Base-by-base conservation (phyloP, 1,139 yeast genomes). In the Pichia sp. region DNA sequence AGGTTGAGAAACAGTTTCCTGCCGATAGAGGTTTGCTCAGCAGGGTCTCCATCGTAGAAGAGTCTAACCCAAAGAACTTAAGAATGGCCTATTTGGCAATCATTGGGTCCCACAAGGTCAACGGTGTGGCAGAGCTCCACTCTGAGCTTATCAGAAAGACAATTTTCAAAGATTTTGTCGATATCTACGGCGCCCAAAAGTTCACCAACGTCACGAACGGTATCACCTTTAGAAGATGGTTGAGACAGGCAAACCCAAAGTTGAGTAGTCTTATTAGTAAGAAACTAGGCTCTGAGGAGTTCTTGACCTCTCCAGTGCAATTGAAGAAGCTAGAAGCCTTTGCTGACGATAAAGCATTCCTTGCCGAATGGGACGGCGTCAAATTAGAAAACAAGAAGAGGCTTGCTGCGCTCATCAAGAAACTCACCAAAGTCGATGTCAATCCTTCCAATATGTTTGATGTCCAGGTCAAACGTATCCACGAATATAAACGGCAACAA, bases 211-310 rank as follows among this genome's bases (percentile, higher is more conserved):
- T 91, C 58, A 91, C 98, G 52, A 92, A 92, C 71, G 97, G 97
- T 74, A 84, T 91, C 66, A 92, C 97, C 5, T 97, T 97, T 63
- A 84, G 98, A 76, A 85, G 97, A 74, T 91, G 98, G 98, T 79
- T 91, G 69, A 84, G 84, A 70, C 97, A 91, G 74, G 96, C 97
- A 51, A 92, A 91, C 71, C 97, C 97, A 17, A 76, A 76, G 62
- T 77, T 91, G 66, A 81, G 95, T 30, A 75, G 73, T 27, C 77
- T 92, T 61, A 92, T 91, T 67, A 78, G 89, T 48, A 79, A 83
- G 55, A 84, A 83, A 63, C 76, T 91, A 56, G 84, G 92, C 46
- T 82, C 84, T 60, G 86, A 85, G 67, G 81, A 79, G 41, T 91
- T 76, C 69, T 76, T 91, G 70, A 83, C 83, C 63, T 81, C 88